Conservation (phyloP, 345 rosid species). For the Raphanus raphanistrum region DNA sequence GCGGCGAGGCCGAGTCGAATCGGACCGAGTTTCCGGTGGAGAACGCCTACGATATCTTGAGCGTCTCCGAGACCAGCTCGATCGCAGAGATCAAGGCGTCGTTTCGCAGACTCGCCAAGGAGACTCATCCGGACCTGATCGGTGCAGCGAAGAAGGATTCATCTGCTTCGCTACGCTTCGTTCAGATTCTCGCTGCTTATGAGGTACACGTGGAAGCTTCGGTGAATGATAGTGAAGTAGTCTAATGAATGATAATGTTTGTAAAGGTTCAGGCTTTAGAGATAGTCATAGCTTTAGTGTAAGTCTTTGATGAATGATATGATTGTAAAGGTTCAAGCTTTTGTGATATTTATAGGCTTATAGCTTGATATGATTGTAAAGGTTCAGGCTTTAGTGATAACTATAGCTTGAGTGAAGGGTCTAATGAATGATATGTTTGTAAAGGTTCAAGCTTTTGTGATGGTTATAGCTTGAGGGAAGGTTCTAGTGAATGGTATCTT, state of each 20-base stretch:
- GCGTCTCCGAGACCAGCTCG: slow-evolving; percentile 65
- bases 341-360: background rate
- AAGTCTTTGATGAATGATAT: background rate
- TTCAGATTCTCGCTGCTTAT: slow-evolving; percentile 89
- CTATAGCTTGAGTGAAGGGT: background rate
- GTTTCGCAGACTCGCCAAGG: slow-evolving; percentile 77
- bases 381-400: background rate
- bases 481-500: background rate
- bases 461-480: background rate
- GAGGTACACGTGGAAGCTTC: slow-evolving; percentile 51
- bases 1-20: slow-evolving; percentile 49
- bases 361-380: background rate
- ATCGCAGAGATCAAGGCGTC: slow-evolving; percentile 84
- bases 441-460: background rate
- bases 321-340: background rate
- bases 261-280: background rate
- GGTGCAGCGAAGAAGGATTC: slow-evolving; percentile 46
- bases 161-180: slow-evolving; percentile 59
- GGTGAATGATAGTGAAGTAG: background rate
- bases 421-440: background rate
- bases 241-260: background rate
- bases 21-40: slow-evolving; percentile 56
- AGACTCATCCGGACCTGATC: slow-evolving; percentile 88
- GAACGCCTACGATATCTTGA: slow-evolving; percentile 76
- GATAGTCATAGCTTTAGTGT: background rate